Evolutionary conservation across 2,329 filamentous ascomycete species (phyloP).

Genomic region (Apiospora malaysiana): DNA sequence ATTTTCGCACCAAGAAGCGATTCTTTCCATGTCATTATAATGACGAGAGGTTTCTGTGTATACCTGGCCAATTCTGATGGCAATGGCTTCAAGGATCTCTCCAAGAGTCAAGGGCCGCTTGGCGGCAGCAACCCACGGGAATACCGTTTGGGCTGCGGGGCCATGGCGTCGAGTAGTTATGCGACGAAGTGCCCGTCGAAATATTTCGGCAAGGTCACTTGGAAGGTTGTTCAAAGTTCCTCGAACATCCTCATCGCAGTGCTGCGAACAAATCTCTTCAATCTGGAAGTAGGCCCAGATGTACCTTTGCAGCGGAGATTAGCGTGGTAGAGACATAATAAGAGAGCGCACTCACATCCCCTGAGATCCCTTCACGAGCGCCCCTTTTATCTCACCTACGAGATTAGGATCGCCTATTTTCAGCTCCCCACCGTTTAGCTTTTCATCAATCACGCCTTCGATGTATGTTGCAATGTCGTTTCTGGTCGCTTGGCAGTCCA

Average conservation of each 20-base stretch:
- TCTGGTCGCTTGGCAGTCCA: slow-evolving; percentile 22
- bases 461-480: slow-evolving; percentile 34
- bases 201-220: slow-evolving; percentile 25
- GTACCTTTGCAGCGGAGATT: too few species aligned
- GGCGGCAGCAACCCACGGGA: not conserved
- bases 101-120: not conserved
- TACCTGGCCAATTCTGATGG: not conserved
- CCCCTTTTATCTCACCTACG: slow-evolving; percentile 33
- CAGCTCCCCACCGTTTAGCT: slow-evolving; percentile 25
- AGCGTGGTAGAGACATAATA: too few species aligned
- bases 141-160: not conserved
- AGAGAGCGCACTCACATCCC: too few species aligned
- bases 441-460: slow-evolving; percentile 26
- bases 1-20: slow-evolving; percentile 27
- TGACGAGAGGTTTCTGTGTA: too few species aligned
- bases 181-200: not conserved
- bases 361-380: slow-evolving; percentile 36
- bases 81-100: not conserved
- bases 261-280: slow-evolving; percentile 27
- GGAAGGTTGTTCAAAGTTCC: slow-evolving; percentile 39
- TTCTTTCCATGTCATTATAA: not conserved
- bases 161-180: not conserved
- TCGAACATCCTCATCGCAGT: slow-evolving; percentile 33
- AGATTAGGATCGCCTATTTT: slow-evolving; percentile 27
- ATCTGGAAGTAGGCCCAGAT: slow-evolving; percentile 31